These are phyloP conservation scores for Jamesozyma lodderae DNA, from an alignment of 805 yeast genomes.

Conservation along the genomic window DNA sequence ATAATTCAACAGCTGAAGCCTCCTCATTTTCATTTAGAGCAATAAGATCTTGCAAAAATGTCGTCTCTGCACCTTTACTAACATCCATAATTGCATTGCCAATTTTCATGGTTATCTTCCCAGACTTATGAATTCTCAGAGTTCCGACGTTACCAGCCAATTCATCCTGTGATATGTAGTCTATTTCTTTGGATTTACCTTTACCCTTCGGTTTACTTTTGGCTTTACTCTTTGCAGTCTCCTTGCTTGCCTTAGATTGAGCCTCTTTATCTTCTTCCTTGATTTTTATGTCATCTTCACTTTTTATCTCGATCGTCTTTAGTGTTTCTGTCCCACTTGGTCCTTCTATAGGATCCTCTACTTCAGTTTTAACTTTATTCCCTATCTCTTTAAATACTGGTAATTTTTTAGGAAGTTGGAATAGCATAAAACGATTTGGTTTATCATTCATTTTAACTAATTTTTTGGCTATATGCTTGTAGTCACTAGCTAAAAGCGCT, in stretches of 20 bases:
- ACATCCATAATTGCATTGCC: constrained; percentile 66
- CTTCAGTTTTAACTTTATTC: constrained; percentile 6
- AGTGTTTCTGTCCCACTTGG: not conserved
- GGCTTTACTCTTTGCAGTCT: constrained; percentile 4
- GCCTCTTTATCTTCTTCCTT: not conserved
- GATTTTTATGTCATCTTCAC: constrained; percentile 8
- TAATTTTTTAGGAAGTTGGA: constrained; percentile 33
- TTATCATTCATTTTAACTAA: constrained; percentile 25
- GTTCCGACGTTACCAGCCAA: constrained; percentile 59
- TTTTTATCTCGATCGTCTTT: not conserved
- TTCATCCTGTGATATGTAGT: constrained; percentile 8
- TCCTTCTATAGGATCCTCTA: not conserved
- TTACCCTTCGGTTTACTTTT: constrained; percentile 3
- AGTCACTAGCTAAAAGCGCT: constrained; percentile 32
- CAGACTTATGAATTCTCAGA: constrained; percentile 72
- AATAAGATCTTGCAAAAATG: constrained; percentile 67
- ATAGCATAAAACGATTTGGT: constrained; percentile 29
- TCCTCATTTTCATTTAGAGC: constrained; percentile 39
- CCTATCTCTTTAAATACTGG: constrained; percentile 28
- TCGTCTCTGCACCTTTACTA: constrained; percentile 57
- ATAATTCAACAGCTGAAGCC: constrained; percentile 34
- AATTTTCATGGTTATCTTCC: constrained; percentile 63
- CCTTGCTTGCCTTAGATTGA: constrained; percentile 8
- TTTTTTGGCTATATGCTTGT: constrained; percentile 29
- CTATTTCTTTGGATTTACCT: constrained; percentile 6